A percentile compares a stretch with the other conserved stretches of the same genome.
These are phyloP conservation scores for Paramarasmius palmivorus DNA, from an alignment of 1,284 basidiomycete genomes.

Conservation along the genomic window DNA sequence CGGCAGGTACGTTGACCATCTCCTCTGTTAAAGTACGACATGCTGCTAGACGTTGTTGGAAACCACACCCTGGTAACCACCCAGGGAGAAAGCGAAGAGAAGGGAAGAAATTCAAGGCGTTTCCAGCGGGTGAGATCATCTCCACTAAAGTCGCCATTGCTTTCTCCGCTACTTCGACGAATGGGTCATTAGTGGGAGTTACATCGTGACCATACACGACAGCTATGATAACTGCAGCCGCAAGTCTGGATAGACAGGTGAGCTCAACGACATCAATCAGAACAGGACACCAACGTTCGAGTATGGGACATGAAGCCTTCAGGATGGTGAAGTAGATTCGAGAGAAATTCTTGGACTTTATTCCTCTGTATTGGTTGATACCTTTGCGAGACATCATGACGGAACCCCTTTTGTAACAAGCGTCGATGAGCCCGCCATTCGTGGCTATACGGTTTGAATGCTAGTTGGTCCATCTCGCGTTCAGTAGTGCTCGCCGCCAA, in stretches of 20 bases:
- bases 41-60: too few species aligned
- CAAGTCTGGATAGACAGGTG: too few species aligned
- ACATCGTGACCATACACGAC: not conserved
- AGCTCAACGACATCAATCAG: too few species aligned
- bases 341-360: conserved; percentile 21
- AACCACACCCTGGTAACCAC: not conserved
- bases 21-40: not conserved
- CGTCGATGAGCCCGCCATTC: conserved; percentile 22
- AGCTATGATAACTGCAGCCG: too few species aligned
- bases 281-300: too few species aligned
- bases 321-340: conserved; percentile 19
- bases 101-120: not conserved
- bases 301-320: conserved; percentile 23
- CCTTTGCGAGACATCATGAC: conserved; percentile 12
- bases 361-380: conserved; percentile 22
- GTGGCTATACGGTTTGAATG: conserved; percentile 22
- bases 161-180: not conserved
- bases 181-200: not conserved
- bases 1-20: too few species aligned
- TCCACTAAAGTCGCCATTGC: too few species aligned
- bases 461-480: not conserved
- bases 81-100: too few species aligned
- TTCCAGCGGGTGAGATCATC: too few species aligned
- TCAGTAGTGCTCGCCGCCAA: not conserved
- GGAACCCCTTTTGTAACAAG: conserved; percentile 24